Conservation (phyloP, 306 rosid species). For the Medicago arabica region DNA sequence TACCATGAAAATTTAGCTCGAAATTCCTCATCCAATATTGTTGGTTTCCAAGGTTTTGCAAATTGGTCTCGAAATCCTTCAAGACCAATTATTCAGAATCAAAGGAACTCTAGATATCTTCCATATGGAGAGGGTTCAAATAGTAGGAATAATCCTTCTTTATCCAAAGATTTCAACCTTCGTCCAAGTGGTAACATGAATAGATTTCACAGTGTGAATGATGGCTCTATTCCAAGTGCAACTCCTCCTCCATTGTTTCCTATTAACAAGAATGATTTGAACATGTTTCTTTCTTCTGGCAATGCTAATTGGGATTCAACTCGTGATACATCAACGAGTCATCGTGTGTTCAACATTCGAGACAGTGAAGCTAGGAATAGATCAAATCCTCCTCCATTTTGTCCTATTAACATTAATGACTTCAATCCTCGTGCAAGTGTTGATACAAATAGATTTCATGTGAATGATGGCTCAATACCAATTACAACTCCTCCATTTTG, state of each 20-base stretch:
- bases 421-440: neutral
- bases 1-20: neutral
- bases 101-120: neutral
- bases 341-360: slow-evolving; percentile 4
- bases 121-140: neutral
- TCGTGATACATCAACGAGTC: slow-evolving; percentile 34
- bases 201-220: neutral
- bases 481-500: neutral
- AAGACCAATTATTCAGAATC: neutral
- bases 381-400: neutral
- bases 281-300: neutral
- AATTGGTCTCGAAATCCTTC: slow-evolving; percentile 30
- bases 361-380: slow-evolving; percentile 20
- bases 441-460: neutral
- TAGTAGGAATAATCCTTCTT: neutral
- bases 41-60: neutral
- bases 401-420: neutral
- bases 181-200: slow-evolving; percentile 11
- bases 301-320: neutral
- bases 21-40: slow-evolving; percentile 34
- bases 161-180: neutral
- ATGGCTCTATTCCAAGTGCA: neutral
- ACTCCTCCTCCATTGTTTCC: neutral
- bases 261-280: slow-evolving; percentile 4
- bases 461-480: neutral